These are phyloP conservation scores for Chenopodium suecicum DNA, from an alignment of 148 eudicot species.

Conservation along the genomic window DNA sequence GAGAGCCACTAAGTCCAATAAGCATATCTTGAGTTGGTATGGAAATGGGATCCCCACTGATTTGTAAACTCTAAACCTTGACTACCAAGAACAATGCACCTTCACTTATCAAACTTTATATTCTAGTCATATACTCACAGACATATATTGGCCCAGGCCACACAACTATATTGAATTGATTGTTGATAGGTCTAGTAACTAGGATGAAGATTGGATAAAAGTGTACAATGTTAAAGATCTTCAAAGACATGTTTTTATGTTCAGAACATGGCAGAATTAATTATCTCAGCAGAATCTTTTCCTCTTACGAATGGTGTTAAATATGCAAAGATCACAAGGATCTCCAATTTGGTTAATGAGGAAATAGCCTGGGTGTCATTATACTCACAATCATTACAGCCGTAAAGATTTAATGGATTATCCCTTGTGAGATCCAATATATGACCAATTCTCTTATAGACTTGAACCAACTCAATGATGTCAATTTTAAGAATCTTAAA, in stretches of 20 bases:
- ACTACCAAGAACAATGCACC: background rate
- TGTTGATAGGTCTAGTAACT: background rate
- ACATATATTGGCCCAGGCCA: background rate
- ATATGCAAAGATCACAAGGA: background rate
- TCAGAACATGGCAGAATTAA: background rate
- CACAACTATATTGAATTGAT: background rate
- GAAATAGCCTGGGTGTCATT: background rate
- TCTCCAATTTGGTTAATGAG: background rate
- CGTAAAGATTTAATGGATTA: background rate
- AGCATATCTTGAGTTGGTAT: no score
- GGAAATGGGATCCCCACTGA: background rate
- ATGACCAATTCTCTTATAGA: background rate
- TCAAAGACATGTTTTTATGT: background rate
- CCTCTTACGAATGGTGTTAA: background rate
- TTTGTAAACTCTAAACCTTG: background rate
- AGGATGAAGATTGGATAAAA: background rate
- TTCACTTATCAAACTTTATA: background rate
- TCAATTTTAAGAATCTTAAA: background rate
- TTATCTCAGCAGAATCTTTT: background rate
- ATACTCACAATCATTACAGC: no score
- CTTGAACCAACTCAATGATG: background rate
- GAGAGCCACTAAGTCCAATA: background rate
- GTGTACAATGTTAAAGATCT: background rate
- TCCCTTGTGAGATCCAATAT: background rate
- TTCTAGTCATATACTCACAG: background rate